Conservation (phyloP, 805 yeast species). For the Teunomyces kruisii region DNA sequence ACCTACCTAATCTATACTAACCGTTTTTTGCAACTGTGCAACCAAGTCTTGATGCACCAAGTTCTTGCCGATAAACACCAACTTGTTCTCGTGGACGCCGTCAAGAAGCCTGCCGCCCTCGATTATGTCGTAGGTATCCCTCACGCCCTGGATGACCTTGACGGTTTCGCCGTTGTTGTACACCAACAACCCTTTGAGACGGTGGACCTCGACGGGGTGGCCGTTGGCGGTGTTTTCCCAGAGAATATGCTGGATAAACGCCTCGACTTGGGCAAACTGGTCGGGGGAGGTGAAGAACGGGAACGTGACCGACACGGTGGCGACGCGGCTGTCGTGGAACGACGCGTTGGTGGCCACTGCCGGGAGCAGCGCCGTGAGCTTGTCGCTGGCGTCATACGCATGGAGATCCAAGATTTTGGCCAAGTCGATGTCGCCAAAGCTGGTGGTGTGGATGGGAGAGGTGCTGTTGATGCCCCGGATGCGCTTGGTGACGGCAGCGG, state of each 20-base stretch:
- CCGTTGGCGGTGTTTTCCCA: constrained; percentile 64
- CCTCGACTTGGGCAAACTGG: constrained; percentile 51
- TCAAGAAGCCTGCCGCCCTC: constrained; percentile 41
- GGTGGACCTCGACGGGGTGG: constrained; percentile 63
- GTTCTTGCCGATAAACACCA: constrained; percentile 76
- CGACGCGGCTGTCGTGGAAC: constrained; percentile 41
- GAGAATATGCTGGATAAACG: constrained; percentile 64
- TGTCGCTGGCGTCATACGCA: constrained; percentile 57
- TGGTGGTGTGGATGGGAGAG: constrained; percentile 66
- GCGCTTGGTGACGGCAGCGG: constrained; percentile 31
- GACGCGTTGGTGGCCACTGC: constrained; percentile 8
- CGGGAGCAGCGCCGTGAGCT: constrained; percentile 16
- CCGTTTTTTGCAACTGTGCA: constrained; percentile 25
- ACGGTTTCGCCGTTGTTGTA: constrained; percentile 35
- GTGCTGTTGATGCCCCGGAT: constrained; percentile 60
- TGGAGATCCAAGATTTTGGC: constrained; percentile 70
- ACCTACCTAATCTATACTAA: not conserved
- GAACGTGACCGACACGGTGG: constrained; percentile 42
- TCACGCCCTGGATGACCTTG: constrained; percentile 83
- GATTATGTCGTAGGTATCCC: constrained; percentile 85
- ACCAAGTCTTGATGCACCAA: constrained; percentile 38
- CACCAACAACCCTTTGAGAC: constrained; percentile 76
- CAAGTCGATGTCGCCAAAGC: constrained; percentile 73
- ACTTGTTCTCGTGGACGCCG: constrained; percentile 47
- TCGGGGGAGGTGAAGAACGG: constrained; percentile 36